A percentile compares a stretch with the other conserved stretches of the same genome.
Conservation (phyloP, 106 monocot genomes). For the Allium cepa region DNA sequence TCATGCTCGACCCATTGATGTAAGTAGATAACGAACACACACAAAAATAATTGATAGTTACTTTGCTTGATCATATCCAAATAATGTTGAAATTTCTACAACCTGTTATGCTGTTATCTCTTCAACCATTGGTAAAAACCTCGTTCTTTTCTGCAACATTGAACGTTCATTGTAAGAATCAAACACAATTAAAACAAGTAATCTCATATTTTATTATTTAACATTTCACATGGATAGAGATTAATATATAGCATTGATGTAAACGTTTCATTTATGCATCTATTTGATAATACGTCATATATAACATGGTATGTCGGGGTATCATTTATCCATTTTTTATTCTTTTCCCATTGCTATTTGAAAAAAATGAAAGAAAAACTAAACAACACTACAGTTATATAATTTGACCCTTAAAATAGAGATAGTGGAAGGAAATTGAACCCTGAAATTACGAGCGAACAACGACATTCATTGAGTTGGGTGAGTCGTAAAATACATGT, state of each 20-base stretch:
- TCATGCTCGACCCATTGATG: slow-evolving; percentile 1
- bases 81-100: background rate
- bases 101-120: slow-evolving; percentile 30
- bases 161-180: background rate
- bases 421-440: no score
- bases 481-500: no score
- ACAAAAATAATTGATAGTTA: background rate
- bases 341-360: no score
- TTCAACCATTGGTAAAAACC: slow-evolving; percentile 39
- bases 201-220: background rate
- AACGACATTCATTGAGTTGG: no score
- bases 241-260: background rate
- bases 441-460: no score
- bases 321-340: no score
- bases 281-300: background rate
- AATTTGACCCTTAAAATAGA: no score
- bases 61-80: background rate
- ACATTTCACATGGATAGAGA: background rate
- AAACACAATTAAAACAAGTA: background rate
- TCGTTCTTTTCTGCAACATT: slow-evolving; percentile 38
- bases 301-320: background rate
- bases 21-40: background rate
- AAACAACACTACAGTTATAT: no score
- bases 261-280: background rate
- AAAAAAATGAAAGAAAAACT: no score